phyloP scores from a whole-genome alignment of 306 rosid genomes.

The Rosa rugosa region DNA sequence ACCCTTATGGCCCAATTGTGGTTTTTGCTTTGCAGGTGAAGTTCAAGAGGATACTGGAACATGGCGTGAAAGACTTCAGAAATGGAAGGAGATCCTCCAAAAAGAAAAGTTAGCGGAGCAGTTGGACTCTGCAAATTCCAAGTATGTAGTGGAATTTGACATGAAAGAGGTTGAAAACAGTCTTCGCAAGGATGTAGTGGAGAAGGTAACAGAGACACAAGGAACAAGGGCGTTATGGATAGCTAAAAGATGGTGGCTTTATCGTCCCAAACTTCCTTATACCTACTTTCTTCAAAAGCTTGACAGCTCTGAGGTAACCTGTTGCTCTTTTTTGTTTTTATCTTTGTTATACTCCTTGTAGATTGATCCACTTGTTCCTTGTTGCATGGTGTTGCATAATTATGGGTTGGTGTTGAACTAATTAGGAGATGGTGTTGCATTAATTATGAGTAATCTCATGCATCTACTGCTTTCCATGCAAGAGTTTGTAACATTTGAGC shows the following conservation, averaged over 20 bases:
- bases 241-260: slow-evolving; percentile 95
- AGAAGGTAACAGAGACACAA: slow-evolving; percentile 51
- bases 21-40: slow-evolving; percentile 40
- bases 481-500: slow-evolving; percentile 16
- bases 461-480: slow-evolving; percentile 13
- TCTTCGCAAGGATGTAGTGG: slow-evolving; percentile 85
- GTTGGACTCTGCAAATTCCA: slow-evolving; percentile 60
- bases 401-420: neutral
- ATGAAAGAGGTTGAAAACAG: slow-evolving; percentile 97
- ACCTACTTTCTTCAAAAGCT: slow-evolving; percentile 85
- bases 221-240: slow-evolving; percentile 88
- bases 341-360: slow-evolving; percentile 19
- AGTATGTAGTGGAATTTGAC: slow-evolving; percentile 86
- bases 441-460: slow-evolving; percentile 15
- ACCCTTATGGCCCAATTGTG: slow-evolving; percentile 9
- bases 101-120: slow-evolving; percentile 62
- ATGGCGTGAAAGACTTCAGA: slow-evolving; percentile 81
- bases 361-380: slow-evolving; percentile 19
- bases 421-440: neutral
- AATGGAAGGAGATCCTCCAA: slow-evolving; percentile 77
- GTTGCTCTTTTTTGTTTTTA: slow-evolving; percentile 7
- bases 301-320: slow-evolving; percentile 81
- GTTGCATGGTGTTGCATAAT: slow-evolving; percentile 3
- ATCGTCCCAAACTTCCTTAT: slow-evolving; percentile 93
- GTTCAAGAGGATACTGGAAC: slow-evolving; percentile 50